phyloP scores from a whole-genome alignment of 2,329 filamentous ascomycete genomes.

The Aspergillus jensenii region DNA sequence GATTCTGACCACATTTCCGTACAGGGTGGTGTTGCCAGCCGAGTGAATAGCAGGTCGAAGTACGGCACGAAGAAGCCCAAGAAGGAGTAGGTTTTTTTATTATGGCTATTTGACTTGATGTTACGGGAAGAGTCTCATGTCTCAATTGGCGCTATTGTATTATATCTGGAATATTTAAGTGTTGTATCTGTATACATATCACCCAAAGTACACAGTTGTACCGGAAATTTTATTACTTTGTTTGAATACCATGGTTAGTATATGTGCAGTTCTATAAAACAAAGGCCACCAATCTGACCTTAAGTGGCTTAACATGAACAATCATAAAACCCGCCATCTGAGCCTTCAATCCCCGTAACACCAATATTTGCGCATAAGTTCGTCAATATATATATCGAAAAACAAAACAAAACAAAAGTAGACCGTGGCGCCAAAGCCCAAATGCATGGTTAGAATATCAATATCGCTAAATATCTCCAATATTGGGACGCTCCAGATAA shows the following conservation, averaged over 20 bases:
- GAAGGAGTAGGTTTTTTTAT: conserved; percentile 53
- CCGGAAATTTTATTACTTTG: neutral
- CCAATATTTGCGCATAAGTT: neutral
- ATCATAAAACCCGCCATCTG: neutral
- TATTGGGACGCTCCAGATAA: neutral
- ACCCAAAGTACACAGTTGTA: neutral
- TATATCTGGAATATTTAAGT: conserved; percentile 1
- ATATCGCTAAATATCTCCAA: neutral
- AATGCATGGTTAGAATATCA: neutral
- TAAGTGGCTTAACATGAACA: neutral
- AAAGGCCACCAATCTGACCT: neutral
- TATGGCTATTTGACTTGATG: neutral
- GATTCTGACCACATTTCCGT: conserved; percentile 26
- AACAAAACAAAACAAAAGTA: neutral
- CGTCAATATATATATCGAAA: neutral
- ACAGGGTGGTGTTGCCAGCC: conserved; percentile 85
- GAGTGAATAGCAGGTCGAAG: conserved; percentile 85
- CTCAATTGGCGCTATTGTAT: conserved; percentile 9
- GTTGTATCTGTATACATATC: conserved; percentile 7
- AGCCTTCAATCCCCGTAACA: neutral
- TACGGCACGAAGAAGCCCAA: conserved; percentile 99
- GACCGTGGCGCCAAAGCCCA: neutral
- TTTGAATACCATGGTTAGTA: neutral
- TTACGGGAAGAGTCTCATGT: neutral
- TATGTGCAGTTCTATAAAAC: conserved; percentile 19